Percentiles rank a stretch among this genome's conserved stretches.
Conservation (phyloP, 345 rosid genomes). For the Mangifera indica region DNA sequence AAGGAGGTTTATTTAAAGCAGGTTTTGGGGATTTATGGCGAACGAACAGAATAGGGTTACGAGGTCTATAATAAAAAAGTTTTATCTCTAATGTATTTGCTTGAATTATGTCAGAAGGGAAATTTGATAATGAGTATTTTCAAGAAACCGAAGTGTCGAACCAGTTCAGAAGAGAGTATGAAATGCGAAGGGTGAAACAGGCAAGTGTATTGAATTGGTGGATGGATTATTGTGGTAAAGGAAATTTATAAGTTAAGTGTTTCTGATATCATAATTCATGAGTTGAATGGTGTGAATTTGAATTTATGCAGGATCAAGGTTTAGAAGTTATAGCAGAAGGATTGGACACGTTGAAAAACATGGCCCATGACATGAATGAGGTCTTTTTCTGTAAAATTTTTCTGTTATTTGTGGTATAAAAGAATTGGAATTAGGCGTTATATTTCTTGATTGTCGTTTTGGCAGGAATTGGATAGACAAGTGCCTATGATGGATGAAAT, state of each 20-base stretch:
- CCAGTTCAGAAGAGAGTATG: too few species aligned
- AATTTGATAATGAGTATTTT: conserved; percentile 22
- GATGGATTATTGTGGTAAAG: too few species aligned
- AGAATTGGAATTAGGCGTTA: conserved; percentile 3
- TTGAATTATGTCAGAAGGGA: conserved; percentile 33
- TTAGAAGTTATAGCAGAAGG: conserved; percentile 70
- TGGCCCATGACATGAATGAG: conserved; percentile 75
- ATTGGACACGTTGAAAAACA: conserved; percentile 58
- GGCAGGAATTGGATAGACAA: conserved; percentile 70
- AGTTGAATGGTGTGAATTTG: conserved; percentile 1
- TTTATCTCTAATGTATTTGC: background rate
- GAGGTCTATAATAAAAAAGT: background rate
- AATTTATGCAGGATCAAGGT: conserved; percentile 57
- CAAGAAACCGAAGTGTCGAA: too few species aligned
- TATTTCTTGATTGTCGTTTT: background rate
- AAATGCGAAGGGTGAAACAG: conserved; percentile 55
- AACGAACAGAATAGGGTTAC: too few species aligned
- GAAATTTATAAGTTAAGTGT: background rate
- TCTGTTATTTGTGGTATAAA: background rate
- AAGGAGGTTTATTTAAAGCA: too few species aligned
- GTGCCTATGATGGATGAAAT: conserved; percentile 72
- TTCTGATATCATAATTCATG: background rate
- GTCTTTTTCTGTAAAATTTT: conserved; percentile 24
- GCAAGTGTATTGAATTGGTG: conserved; percentile 21
- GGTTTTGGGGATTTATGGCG: too few species aligned